Percentiles rank a stretch among this genome's conserved stretches.
phyloP scores from a whole-genome alignment of 2,329 filamentous ascomycete genomes.

The Aspergillus sp. region DNA sequence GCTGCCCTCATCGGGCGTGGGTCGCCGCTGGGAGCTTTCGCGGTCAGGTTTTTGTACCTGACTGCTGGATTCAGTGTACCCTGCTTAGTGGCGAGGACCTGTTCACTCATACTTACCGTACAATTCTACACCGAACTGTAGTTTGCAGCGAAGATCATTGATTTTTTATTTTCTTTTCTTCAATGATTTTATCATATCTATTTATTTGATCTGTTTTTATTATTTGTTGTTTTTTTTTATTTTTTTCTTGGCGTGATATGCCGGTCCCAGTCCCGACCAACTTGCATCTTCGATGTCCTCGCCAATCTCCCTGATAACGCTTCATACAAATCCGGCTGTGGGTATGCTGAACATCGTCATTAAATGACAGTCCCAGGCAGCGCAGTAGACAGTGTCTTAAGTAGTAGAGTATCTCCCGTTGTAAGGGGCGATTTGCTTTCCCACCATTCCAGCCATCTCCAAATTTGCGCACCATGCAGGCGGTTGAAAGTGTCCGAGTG shows the following conservation, averaged over 20 bases:
- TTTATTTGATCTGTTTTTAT: neutral
- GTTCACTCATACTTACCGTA: no score
- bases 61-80: neutral
- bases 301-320: neutral
- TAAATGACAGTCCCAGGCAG: neutral
- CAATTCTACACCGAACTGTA: neutral
- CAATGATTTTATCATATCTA: neutral
- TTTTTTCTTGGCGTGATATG: no score
- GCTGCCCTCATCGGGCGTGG: no score
- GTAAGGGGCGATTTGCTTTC: neutral
- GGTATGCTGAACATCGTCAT: neutral
- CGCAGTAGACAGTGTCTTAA: neutral
- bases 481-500: conserved; percentile 7
- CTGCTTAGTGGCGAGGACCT: neutral
- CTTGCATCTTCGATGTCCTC: no score
- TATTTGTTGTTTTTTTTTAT: no score
- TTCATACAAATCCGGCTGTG: neutral
- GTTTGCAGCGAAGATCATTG: neutral
- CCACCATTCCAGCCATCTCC: neutral
- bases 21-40: no score
- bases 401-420: neutral
- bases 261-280: no score
- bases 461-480: conserved; percentile 5
- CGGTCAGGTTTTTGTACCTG: no score
- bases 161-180: no score